Evolutionary conservation across 1,284 basidiomycete species (phyloP), one percentile per base, ranked within the genome.

Genomic region (Rhodofomes roseus): DNA sequence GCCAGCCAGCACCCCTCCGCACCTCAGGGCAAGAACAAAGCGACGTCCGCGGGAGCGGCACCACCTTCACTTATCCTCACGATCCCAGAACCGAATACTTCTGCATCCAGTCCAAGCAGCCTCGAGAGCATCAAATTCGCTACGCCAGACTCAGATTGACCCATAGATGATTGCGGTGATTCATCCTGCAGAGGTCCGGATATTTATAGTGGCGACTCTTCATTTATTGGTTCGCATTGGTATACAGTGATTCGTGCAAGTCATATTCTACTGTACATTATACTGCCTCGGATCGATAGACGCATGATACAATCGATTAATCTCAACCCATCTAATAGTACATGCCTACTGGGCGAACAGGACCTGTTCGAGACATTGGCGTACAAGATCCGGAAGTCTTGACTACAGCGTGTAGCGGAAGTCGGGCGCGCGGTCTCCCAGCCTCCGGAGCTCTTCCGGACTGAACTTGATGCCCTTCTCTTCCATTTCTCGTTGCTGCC

Each of bases 321-420:
- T 39, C 37, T 6, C 16, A 39, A 39, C 37, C 16, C 37, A 4
- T 39, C 37, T 39, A 9, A 6, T 39, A 39, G 16, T 16, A 39
- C 34, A 36, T n/a, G n/a, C n/a, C n/a, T n/a, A n/a, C n/a, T n/a
- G n/a, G n/a, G n/a, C n/a, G n/a, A n/a, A n/a, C n/a, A n/a, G n/a
- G n/a, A n/a, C n/a, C n/a, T n/a, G n/a, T n/a, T n/a, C n/a, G n/a
- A n/a, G 31, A 11, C 5, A 34, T 11, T 34, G 31, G 5, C 31
- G 31, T 11, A 34, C 11, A 11, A 34, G 31, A 5, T 5, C 31
- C 31, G 4, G 31, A 34, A 34, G 4, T n/a, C n/a, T n/a, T n/a
- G n/a, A n/a, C 37, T 39, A 86, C 11, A 86, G 55, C 2, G 76
- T 85, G 63, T 89, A 89, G 62, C 81, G 75, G 66, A 89, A 89